phyloP scores from a whole-genome alignment of 2,329 filamentous ascomycete genomes.

The Claviceps monticola region DNA sequence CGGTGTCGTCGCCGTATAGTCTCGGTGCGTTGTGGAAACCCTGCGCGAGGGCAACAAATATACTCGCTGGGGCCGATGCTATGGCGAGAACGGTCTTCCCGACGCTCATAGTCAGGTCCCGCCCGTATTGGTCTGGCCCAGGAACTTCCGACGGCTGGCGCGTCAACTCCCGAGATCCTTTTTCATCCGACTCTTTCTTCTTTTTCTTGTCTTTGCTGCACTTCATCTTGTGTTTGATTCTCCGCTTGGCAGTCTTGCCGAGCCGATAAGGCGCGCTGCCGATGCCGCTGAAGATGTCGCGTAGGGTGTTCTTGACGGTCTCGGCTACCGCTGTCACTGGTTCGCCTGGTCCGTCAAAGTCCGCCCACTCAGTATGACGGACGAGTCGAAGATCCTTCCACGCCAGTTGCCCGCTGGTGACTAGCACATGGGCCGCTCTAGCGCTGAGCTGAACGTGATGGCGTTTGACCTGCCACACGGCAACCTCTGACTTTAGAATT shows the following conservation, averaged over 20 bases:
- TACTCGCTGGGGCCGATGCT: slow-evolving; percentile 42
- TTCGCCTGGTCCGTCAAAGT: slow-evolving; percentile 63
- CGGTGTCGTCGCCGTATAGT: slow-evolving; percentile 56
- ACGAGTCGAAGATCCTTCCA: slow-evolving; percentile 52
- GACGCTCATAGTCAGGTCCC: slow-evolving; percentile 38
- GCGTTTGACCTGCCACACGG: slow-evolving; percentile 51
- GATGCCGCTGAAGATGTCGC: slow-evolving; percentile 47
- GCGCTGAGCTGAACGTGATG: slow-evolving; percentile 47
- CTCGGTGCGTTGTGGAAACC: slow-evolving; percentile 59
- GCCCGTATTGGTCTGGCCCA: slow-evolving; percentile 23
- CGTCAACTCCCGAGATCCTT: background rate
- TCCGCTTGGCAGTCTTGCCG: slow-evolving; percentile 41
- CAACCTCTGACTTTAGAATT: slow-evolving; percentile 46
- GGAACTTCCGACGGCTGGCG: slow-evolving; percentile 3
- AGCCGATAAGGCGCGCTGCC: slow-evolving; percentile 49
- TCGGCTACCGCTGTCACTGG: slow-evolving; percentile 53
- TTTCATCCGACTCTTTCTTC: background rate
- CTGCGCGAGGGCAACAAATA: slow-evolving; percentile 48
- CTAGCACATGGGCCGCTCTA: slow-evolving; percentile 50
- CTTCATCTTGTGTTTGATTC: slow-evolving; percentile 26
- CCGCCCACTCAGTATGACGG: slow-evolving; percentile 60
- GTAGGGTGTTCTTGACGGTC: slow-evolving; percentile 44
- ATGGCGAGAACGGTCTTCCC: slow-evolving; percentile 37
- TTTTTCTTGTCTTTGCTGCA: slow-evolving; percentile 31
- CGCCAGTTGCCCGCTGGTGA: slow-evolving; percentile 43